Base-by-base conservation (phyloP, 2,329 filamentous ascomycete genomes). In the Curvularia spicifera region DNA sequence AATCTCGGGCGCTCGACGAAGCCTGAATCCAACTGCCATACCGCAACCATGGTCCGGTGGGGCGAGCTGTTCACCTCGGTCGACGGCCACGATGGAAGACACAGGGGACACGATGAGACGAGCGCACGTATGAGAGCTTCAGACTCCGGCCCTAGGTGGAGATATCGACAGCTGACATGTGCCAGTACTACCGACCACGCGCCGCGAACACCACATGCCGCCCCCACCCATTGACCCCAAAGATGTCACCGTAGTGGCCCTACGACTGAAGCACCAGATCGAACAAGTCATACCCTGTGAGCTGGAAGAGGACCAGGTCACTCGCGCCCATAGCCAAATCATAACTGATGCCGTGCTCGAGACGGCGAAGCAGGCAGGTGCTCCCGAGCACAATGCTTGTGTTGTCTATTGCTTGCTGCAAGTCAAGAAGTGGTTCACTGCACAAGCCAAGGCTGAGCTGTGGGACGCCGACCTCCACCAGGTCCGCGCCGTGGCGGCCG, bases 271-370 rank as follows among this genome's bases (percentile, higher is more conserved):
- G 70, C 92, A 96, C 74, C 87, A 97, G 67, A 88, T 99, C 69
- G 93, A 97, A 78, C 86, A 93, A 74, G 89, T 93, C 54, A 86
- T 99, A 26, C 91, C 94, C 1, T 97, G 91, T 80, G 95, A 99
- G 77, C 83, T 99, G 39, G 89, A 95, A 57, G 87, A 91, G 72
- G 83, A 83, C 5, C 81, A 85, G 55, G 83, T 99, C 72, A 95
- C 90, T 4, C 84, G 84, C 50, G 87, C 94, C 2, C 93, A 98
- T 78, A 96, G 91, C 77, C 85, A 87, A 45, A 83, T 99, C 75
- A 92, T 99, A 73, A 97, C 93, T 0, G 80, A 81, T 2, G 85
- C 87, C 58, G 95, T 99, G 13, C 79, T 98, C 61, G 79, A 87
- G 65, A 93, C 93, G 0, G 92, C 95, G 18, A 90, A 85, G 66